Evolutionary conservation across 2,329 filamentous ascomycete genomes (phyloP), one percentile per base, ranked within the genome.

Genomic region (Aureobasidium lini): DNA sequence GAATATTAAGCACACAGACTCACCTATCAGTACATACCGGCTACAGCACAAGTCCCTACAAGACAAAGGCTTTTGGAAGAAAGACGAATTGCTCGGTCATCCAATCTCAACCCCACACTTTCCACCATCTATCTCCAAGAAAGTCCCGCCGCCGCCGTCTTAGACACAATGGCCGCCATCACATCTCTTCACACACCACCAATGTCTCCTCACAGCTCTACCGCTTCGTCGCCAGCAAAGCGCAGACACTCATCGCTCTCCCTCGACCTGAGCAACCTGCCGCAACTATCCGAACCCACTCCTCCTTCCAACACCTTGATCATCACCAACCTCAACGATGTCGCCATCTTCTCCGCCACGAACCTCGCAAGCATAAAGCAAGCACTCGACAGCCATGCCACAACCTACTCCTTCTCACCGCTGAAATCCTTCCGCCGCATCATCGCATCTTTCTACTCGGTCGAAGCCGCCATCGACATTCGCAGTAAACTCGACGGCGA

Each of bases 341-440:
- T 80, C 61, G 84, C 87, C 68, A 85, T 90, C 76, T 94, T 93
- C 79, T 79, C 83, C 61, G 79, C 87, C 16, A 81, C 86, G 63
- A 90, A 90, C 73, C 80, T 93, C 61, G 82, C 87, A 67, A 84
- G 82, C 62, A 88, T 93, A 67, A 86, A 85, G 70, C 80, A 85
- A 58, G 83, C 90, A 61, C 85, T 94, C 71, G 77, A 82, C 68
- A 73, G 81, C 52, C 84, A 85, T n/a, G 87, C 87, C 2, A 80
- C 84, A 53, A 84, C 93, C 64, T 86, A 90, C 75, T 84, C 86
- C 61, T 94, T 89, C 81, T 84, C 87, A 10, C 89, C 89, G 0
- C 82, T 94, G 63, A 90, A 89, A 72, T 91, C 87, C 6, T 90
- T 94, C 79, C 84, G 86, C 64, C 86, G 89, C 71, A 90, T 94